Base-by-base conservation (phyloP, 441 rosid genomes). In the Populus trichocarpa region DNA sequence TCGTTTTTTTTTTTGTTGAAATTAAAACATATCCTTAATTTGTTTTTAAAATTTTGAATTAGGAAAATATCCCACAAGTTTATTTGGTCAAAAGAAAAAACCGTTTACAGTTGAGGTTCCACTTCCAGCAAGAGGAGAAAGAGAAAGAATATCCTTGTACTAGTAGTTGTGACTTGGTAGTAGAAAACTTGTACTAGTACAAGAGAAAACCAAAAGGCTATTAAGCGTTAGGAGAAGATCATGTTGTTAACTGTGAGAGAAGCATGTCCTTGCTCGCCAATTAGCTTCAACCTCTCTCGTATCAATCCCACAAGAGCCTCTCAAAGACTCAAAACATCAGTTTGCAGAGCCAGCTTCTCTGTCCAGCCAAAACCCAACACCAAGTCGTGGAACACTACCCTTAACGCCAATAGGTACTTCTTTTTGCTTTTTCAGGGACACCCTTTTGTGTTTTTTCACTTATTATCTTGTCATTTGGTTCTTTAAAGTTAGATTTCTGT, bases 191-290 rank as follows among this genome's bases (percentile, higher is more conserved):
- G 50, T 12, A 42, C 50, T 42, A 42, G 3, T 7, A 35, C 42
- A 38, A 38, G 42, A 38, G 42, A 38, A 10, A 38, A 38, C 42
- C 42, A 38, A 38, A 10, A 38, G 40, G 40, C 40, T 36, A 38
- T 38, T 38, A 9, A 38, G 42, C 10, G 42, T 10, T 35, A 20
- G 42, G 69, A 75, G 65, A 67, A 81, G 80, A 85, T 88, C 79
- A 90, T 89, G 97, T 81, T 91, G 95, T 75, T 89, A 89, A 88
- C 89, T 77, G 88, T 82, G 81, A 83, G 89, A 84, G 88, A 87
- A 85, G 85, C 89, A 78, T 83, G 87, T 30, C 81, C 87, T 78
- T 83, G 81, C 77, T 83, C 87, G 71, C 81, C 86, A 25, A 77
- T 84, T 59, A 40, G 70, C 69, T 76, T 75, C 80, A 81, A 67